phyloP scores from a whole-genome alignment of 805 yeast genomes.

The Komagataella populi region DNA sequence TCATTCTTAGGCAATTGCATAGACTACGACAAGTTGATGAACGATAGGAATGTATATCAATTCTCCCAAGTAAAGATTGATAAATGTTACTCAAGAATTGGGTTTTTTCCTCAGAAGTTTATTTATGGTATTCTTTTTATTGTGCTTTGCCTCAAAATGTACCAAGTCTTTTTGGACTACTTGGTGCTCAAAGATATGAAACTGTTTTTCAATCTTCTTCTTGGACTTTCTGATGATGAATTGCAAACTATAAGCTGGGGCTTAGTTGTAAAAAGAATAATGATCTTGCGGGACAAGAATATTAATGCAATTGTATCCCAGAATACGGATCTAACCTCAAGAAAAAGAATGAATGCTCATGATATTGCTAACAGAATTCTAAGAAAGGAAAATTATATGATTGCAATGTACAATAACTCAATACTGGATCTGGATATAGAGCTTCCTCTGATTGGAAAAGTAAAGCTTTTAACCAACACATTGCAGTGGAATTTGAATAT shows the following conservation, averaged over 20 bases:
- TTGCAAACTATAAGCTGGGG: slow-evolving; percentile 92
- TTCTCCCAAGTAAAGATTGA: slow-evolving; percentile 27
- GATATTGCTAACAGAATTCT: slow-evolving; percentile 90
- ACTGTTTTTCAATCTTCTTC: slow-evolving; percentile 60
- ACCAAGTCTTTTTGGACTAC: slow-evolving; percentile 47
- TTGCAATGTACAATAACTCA: slow-evolving; percentile 75
- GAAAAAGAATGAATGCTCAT: slow-evolving; percentile 76
- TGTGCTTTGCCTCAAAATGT: slow-evolving; percentile 35
- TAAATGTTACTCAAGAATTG: slow-evolving; percentile 31
- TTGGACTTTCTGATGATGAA: slow-evolving; percentile 67
- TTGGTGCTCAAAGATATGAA: slow-evolving; percentile 60
- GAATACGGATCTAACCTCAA: slow-evolving; percentile 47
- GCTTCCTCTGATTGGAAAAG: slow-evolving; percentile 7
- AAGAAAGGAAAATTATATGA: slow-evolving; percentile 90
- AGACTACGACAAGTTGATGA: slow-evolving; percentile 28
- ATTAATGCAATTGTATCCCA: slow-evolving; percentile 60
- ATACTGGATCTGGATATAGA: slow-evolving; percentile 54
- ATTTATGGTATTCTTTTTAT: slow-evolving; percentile 47
- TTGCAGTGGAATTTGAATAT: slow-evolving; percentile 90
- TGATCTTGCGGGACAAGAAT: slow-evolving; percentile 68
- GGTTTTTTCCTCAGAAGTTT: slow-evolving; percentile 35
- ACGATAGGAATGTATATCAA: slow-evolving; percentile 16
- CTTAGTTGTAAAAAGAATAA: slow-evolving; percentile 61
- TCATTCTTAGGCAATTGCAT: slow-evolving; percentile 76
- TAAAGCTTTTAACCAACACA: slow-evolving; percentile 56